Conservation (phyloP, 228 moss, liverwort and hornwort genomes). For the Sphagnum magellanicum region DNA sequence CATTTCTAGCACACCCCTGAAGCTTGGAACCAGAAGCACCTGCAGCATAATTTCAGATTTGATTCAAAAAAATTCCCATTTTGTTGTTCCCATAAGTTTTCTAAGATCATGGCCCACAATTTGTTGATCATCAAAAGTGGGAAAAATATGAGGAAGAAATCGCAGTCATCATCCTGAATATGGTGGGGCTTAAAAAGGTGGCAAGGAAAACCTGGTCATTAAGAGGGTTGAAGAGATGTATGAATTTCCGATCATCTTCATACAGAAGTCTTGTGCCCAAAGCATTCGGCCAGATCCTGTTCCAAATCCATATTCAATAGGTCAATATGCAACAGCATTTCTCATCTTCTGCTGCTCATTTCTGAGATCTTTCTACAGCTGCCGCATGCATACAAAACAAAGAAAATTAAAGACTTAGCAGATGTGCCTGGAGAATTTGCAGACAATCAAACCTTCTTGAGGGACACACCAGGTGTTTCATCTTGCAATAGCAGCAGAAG, state of each 20-base stretch:
- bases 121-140: no score
- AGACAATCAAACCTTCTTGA: no score
- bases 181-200: no score
- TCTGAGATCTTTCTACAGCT: no score
- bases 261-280: slow-evolving; percentile 57
- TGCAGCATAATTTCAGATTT: slow-evolving; percentile 5
- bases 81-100: neutral
- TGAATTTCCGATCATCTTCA: slow-evolving; percentile 46
- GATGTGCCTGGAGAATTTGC: no score
- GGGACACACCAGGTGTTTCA: neutral
- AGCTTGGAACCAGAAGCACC: slow-evolving; percentile 44
- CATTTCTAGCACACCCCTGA: slow-evolving; percentile 22
- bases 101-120: no score
- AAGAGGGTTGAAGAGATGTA: slow-evolving; percentile 53
- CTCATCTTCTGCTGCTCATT: no score
- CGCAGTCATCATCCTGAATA: no score
- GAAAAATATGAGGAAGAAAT: no score
- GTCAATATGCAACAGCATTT: no score
- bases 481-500: neutral
- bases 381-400: no score
- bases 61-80: neutral
- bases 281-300: slow-evolving; percentile 71
- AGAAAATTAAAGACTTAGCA: no score
- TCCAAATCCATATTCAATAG: neutral
- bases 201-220: slow-evolving; percentile 34